These are phyloP conservation scores for Leptomonas pyrrhocoris DNA, from an alignment of 208 protist species.

Conservation along the genomic window DNA sequence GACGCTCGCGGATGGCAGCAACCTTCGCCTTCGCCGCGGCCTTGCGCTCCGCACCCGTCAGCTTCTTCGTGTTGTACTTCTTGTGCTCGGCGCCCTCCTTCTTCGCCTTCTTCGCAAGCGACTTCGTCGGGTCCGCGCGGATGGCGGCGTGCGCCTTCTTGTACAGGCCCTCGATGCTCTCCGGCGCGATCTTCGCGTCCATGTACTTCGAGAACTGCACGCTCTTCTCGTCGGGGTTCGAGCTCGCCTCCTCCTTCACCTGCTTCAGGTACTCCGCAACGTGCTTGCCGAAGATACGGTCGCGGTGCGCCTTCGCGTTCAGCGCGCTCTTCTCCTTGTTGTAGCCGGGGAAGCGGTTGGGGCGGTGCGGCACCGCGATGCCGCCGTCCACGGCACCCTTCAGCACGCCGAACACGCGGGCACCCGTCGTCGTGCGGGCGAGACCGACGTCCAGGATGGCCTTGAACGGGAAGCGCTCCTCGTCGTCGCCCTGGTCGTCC, in stretches of 20 bases:
- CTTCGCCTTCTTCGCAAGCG: constrained; percentile 61
- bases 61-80: constrained; percentile 59
- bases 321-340: constrained; percentile 87
- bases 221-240: constrained; percentile 90
- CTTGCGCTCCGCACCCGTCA: constrained; percentile 93
- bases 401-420: constrained; percentile 92
- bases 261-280: constrained; percentile 98
- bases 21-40: constrained; percentile 96
- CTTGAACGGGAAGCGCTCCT: constrained; percentile 95
- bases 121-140: constrained; percentile 91
- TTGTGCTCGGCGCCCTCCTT: constrained; percentile 45
- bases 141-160: constrained; percentile 94
- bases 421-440: constrained; percentile 96
- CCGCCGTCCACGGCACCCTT: constrained; percentile 98
- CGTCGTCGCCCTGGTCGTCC: constrained; percentile 86
- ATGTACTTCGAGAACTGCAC: constrained; percentile 97
- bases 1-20: constrained; percentile 98
- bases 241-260: constrained; percentile 94
- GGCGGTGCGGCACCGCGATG: constrained; percentile 96
- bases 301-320: constrained; percentile 92
- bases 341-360: constrained; percentile 97
- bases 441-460: constrained; percentile 98
- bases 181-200: constrained; percentile 86
- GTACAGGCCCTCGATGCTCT: constrained; percentile 96
- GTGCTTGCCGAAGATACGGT: constrained; percentile 98